A percentile compares a stretch with the other conserved stretches of the same genome.
These are phyloP conservation scores for Huntiella bhutanensis DNA, from an alignment of 2,329 filamentous ascomycete species.

Conservation along the genomic window DNA sequence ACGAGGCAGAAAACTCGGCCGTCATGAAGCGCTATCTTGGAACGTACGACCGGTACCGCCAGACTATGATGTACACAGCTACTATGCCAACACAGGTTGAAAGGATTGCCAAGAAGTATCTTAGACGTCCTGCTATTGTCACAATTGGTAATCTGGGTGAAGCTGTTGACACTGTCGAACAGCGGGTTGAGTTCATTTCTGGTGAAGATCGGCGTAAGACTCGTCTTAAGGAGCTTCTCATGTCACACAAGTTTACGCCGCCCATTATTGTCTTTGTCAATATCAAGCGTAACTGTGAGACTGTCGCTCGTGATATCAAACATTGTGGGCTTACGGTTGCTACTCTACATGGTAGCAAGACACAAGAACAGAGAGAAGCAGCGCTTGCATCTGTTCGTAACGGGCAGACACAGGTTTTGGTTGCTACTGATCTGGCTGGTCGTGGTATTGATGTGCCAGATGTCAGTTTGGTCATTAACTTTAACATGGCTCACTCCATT, in stretches of 20 bases:
- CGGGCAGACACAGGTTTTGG: slow-evolving; percentile 67
- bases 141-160: slow-evolving; percentile 90
- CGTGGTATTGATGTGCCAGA: slow-evolving; percentile 96
- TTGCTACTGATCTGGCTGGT: slow-evolving; percentile 87
- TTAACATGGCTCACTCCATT: slow-evolving; percentile 91
- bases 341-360: slow-evolving; percentile 88
- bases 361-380: slow-evolving; percentile 91
- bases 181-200: slow-evolving; percentile 77
- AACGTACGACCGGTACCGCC: slow-evolving; percentile 63
- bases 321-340: slow-evolving; percentile 79
- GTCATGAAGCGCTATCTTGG: slow-evolving; percentile 71
- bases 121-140: slow-evolving; percentile 79
- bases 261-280: slow-evolving; percentile 99
- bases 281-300: slow-evolving; percentile 97
- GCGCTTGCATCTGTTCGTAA: slow-evolving; percentile 70
- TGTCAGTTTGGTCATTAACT: slow-evolving; percentile 87
- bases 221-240: slow-evolving; percentile 76
- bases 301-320: slow-evolving; percentile 84
- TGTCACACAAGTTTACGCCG: slow-evolving; percentile 58
- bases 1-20: slow-evolving; percentile 68
- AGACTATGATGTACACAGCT: slow-evolving; percentile 99
- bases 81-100: slow-evolving; percentile 91
- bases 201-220: slow-evolving; percentile 96
- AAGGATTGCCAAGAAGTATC: slow-evolving; percentile 90
- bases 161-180: slow-evolving; percentile 93